Base-by-base conservation (phyloP, 345 rosid species). In the Pseudoturritis turrita region DNA sequence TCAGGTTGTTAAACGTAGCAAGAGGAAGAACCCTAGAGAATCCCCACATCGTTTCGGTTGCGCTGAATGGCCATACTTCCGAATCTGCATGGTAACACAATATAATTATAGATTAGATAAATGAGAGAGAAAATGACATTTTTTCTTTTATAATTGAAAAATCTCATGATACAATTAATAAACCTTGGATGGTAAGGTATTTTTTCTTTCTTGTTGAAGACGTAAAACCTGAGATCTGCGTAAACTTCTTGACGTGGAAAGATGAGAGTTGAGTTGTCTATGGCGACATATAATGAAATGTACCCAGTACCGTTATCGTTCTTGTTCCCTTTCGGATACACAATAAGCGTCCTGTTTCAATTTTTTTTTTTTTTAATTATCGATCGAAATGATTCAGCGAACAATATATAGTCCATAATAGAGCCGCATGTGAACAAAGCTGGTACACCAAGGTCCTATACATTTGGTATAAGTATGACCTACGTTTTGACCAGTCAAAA, bases 241-340 rank as follows among this genome's bases (percentile, higher is more conserved):
- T 28, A 7, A 45, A 62, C 41, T 41, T 44, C 54, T 62, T 45
- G 26, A 15, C 2, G 54, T 5, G 25, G 54, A 62, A 53, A 28
- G 41, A 23, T 10, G 53, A 62, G 40, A 45, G 68, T 62, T 29
- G 68, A 62, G 26, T 45, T 62, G 17, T 62, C 68, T 62, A 62
- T 28, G 53, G 5, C 54, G 11, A 62, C 68, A 6, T 45, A 62
- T 15, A 62, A 17, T 10, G 68, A 62, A 45, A 62, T n/a, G 18
- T 62, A 17, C 26, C 28, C 54, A 44, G 41, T 7, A 17, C 68
- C 54, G 28, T 18, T 62, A 62, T 62, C 68, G 2, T 44, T 45
- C 17, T 45, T 62, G 26, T 62, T 45, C 10, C 54, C 68, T n/a
- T 45, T 62, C 0, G 68, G 68, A 1, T 62, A 62, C 41, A 62